These are phyloP conservation scores for Leishmania major DNA, from an alignment of 208 protist species.

Conservation along the genomic window DNA sequence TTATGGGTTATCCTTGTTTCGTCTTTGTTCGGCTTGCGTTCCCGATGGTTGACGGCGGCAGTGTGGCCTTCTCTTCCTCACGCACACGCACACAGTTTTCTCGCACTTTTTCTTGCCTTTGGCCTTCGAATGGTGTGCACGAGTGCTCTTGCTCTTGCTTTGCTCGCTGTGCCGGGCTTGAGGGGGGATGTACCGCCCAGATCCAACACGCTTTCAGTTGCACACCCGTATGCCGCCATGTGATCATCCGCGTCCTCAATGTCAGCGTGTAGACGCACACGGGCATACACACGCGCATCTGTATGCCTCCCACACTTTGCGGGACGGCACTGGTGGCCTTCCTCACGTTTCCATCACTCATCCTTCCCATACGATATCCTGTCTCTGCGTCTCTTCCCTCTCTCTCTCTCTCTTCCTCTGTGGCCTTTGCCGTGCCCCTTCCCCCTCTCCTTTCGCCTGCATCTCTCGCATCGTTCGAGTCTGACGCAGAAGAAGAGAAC, in stretches of 20 bases:
- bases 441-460: not conserved
- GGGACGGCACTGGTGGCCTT: not conserved
- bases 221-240: not conserved
- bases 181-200: too few species aligned
- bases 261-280: not conserved
- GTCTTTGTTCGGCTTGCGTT: too few species aligned
- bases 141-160: too few species aligned
- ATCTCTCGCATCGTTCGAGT: not conserved
- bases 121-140: too few species aligned
- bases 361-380: not conserved
- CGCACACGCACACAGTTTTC: too few species aligned
- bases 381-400: not conserved
- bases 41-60: too few species aligned
- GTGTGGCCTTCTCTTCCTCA: too few species aligned
- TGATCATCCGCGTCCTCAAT: not conserved
- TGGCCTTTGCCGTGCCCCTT: not conserved
- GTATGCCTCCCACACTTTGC: not conserved
- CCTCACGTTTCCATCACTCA: not conserved
- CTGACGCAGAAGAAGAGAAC: not conserved
- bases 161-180: too few species aligned
- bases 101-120: too few species aligned
- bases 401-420: not conserved
- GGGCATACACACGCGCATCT: not conserved
- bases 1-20: too few species aligned
- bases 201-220: not conserved